Percentiles rank a stretch among this genome's conserved stretches.
These are phyloP conservation scores for Climacium dendroides DNA, from an alignment of 225 moss, liverwort and hornwort species.

Conservation along the genomic window DNA sequence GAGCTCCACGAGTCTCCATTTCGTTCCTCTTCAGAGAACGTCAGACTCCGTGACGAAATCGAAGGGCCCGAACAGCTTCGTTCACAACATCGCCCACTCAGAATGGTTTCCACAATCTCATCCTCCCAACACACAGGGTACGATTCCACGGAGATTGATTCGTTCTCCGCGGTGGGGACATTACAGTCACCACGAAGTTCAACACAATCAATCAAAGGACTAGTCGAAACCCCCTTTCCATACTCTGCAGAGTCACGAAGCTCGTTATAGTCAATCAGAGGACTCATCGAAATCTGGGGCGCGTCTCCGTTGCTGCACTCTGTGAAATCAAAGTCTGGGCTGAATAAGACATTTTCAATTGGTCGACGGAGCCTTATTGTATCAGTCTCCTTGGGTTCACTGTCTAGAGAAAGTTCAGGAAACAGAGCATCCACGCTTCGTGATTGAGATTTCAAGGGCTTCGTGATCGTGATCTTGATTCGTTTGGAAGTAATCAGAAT, in stretches of 20 bases:
- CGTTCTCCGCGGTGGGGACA: background rate
- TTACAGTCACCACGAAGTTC: background rate
- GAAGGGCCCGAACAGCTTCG: slow-evolving; percentile 21
- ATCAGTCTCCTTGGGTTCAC: background rate
- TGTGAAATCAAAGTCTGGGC: slow-evolving; percentile 9
- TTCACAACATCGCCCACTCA: slow-evolving; percentile 18
- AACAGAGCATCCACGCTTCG: slow-evolving; percentile 27
- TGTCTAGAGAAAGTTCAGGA: slow-evolving; percentile 17
- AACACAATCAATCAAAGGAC: background rate
- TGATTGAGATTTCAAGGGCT: background rate
- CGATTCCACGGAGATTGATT: background rate
- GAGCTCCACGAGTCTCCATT: slow-evolving; percentile 19
- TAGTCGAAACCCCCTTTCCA: background rate
- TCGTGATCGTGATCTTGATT: background rate
- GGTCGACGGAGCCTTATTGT: background rate
- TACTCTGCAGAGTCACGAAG: background rate
- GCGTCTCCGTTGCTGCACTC: background rate
- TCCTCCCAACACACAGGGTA: slow-evolving; percentile 10
- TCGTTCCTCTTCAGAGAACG: slow-evolving; percentile 6
- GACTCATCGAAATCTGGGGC: slow-evolving; percentile 15
- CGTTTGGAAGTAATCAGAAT: background rate
- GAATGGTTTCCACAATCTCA: slow-evolving; percentile 1
- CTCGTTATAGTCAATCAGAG: slow-evolving; percentile 9
- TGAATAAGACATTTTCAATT: background rate
- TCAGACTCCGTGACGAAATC: slow-evolving; percentile 8